These are phyloP conservation scores for Mycena indigotica DNA, from an alignment of 768 basidiomycete genomes.

Conservation along the genomic window DNA sequence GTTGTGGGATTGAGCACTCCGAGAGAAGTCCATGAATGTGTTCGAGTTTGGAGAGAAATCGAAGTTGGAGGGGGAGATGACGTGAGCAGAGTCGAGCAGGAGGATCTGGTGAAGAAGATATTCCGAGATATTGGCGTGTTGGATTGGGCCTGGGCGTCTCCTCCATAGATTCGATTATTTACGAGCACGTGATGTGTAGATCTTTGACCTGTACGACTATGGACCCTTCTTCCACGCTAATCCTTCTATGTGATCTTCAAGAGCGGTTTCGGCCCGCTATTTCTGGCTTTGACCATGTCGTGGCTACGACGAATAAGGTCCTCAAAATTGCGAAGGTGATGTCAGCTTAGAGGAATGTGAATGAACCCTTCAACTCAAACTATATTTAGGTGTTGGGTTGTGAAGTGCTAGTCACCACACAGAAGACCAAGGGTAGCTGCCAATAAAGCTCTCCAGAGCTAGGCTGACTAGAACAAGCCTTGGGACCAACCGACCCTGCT, in stretches of 20 bases:
- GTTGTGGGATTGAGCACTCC: conserved; percentile 74
- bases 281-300: conserved; percentile 70
- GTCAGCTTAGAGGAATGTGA: neutral
- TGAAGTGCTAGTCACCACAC: conserved; percentile 81
- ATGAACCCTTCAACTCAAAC: neutral
- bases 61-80: conserved; percentile 36
- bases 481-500: conserved; percentile 69
- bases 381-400: conserved; percentile 63
- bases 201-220: conserved; percentile 13
- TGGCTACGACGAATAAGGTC: conserved; percentile 73
- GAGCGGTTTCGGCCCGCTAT: conserved; percentile 66
- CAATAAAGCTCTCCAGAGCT: no score
- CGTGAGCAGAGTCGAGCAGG: conserved; percentile 43
- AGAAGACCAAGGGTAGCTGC: conserved; percentile 81
- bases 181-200: neutral
- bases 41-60: conserved; percentile 68
- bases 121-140: conserved; percentile 55
- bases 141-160: conserved; percentile 77
- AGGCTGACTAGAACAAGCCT: conserved; percentile 41
- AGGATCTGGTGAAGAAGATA: conserved; percentile 43
- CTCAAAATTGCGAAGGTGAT: conserved; percentile 70
- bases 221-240: conserved; percentile 40
- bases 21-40: conserved; percentile 73
- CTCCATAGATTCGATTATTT: conserved; percentile 29
- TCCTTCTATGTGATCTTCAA: conserved; percentile 88